A percentile compares a stretch with the other conserved stretches of the same genome.
These are phyloP conservation scores for Phytophthora foliorum DNA, from an alignment of 352 stramenopile species.

Conservation along the genomic window DNA sequence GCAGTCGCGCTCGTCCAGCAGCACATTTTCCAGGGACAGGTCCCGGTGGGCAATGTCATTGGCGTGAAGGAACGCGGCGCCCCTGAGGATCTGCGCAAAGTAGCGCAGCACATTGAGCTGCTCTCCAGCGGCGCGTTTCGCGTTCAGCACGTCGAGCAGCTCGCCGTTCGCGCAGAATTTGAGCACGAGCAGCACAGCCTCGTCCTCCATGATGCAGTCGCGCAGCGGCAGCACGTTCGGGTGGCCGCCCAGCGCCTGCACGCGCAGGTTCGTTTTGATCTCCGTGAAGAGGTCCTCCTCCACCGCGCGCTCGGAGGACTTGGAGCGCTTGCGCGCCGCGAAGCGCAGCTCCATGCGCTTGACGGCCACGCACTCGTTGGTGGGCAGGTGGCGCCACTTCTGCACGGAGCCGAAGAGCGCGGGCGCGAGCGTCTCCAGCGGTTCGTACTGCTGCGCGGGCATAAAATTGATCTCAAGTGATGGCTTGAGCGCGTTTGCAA, in stretches of 20 bases:
- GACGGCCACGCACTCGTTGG: conserved; percentile 70
- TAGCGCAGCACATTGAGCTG: conserved; percentile 53
- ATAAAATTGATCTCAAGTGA: conserved; percentile 28
- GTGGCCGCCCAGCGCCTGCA: conserved; percentile 73
- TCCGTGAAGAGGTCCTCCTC: conserved; percentile 81
- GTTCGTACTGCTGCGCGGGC: conserved; percentile 56
- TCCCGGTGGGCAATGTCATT: conserved; percentile 85
- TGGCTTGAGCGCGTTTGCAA: conserved; percentile 19
- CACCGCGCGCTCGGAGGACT: conserved; percentile 56
- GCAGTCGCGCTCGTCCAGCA: conserved; percentile 71
- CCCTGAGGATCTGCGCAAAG: conserved; percentile 73
- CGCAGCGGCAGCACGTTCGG: conserved; percentile 70
- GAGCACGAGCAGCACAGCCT: conserved; percentile 73
- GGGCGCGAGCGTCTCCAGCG: conserved; percentile 64
- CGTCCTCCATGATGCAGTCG: conserved; percentile 73
- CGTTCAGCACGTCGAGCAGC: conserved; percentile 81
- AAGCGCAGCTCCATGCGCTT: conserved; percentile 83
- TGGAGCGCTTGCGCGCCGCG: conserved; percentile 57
- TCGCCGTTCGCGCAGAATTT: conserved; percentile 76
- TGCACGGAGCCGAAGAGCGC: conserved; percentile 82
- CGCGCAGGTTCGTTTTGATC: conserved; percentile 70
- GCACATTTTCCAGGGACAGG: conserved; percentile 85
- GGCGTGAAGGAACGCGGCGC: conserved; percentile 76
- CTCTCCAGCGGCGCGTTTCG: conserved; percentile 41
- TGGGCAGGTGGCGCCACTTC: conserved; percentile 61